phyloP scores from a whole-genome alignment of 2,329 filamentous ascomycete genomes.

The Colletotrichum siamense region DNA sequence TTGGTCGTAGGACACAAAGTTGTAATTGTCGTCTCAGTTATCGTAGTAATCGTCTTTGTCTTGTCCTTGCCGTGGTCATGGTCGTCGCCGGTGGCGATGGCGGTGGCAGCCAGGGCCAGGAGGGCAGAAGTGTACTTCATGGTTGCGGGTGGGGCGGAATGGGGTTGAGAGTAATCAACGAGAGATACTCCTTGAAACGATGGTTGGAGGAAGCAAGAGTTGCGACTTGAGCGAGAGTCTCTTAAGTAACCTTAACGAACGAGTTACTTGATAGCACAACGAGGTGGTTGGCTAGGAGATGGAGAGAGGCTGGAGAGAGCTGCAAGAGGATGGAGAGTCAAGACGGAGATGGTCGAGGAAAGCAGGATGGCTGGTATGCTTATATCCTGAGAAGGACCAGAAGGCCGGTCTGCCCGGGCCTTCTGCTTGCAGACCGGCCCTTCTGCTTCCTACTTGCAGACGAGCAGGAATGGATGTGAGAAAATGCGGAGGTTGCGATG shows the following conservation, averaged over 20 bases:
- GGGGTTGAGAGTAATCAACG: not conserved
- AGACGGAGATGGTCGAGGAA: not conserved
- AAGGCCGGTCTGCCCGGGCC: not conserved
- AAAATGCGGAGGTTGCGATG: conserved; percentile 14
- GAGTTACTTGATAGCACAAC: conserved; percentile 18
- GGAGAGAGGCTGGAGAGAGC: conserved; percentile 13
- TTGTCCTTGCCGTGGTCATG: conserved; percentile 15
- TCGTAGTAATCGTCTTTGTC: conserved; percentile 11
- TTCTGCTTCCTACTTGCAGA: not conserved
- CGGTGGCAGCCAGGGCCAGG: conserved; percentile 14
- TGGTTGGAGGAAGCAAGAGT: not conserved
- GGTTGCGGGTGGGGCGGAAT: not conserved
- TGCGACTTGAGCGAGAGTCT: conserved; percentile 19
- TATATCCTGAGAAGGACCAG: conserved; percentile 12
- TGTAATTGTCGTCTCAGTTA: not conserved
- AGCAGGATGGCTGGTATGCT: conserved; percentile 19
- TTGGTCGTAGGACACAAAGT: conserved; percentile 13
- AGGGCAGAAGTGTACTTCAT: conserved; percentile 21
- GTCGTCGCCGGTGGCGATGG: conserved; percentile 10
- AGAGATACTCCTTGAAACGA: conserved; percentile 7
- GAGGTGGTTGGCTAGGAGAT: conserved; percentile 17
- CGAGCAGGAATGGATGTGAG: not conserved
- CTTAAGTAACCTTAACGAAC: conserved; percentile 25
- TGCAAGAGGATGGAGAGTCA: not conserved
- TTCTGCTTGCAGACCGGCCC: not conserved